A percentile compares a stretch with the other conserved stretches of the same genome.
phyloP scores from a whole-genome alignment of 2,329 filamentous ascomycete species.

The Exophiala sp. region DNA sequence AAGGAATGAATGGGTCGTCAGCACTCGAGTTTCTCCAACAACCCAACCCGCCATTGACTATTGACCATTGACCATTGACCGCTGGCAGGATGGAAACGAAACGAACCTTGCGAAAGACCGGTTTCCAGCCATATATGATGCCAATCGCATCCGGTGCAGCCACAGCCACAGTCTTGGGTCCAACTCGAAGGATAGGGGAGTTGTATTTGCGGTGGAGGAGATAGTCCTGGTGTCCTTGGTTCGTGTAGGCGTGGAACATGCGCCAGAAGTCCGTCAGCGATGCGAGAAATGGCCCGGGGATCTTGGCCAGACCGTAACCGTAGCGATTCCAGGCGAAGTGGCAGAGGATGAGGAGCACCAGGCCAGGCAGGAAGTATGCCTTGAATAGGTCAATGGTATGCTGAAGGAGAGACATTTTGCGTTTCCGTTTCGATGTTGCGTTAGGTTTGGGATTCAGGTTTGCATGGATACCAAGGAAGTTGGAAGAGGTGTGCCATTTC shows the following conservation, averaged over 20 bases:
- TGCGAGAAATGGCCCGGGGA: constrained; percentile 63
- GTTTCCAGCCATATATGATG: constrained; percentile 14
- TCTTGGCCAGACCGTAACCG: not conserved
- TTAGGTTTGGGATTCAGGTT: too few relatives aligned
- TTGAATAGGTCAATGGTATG: not conserved
- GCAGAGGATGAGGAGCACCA: not conserved
- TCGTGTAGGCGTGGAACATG: constrained; percentile 28
- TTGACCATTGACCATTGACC: too few relatives aligned
- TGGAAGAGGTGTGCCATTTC: too few relatives aligned
- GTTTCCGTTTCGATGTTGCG: too few relatives aligned
- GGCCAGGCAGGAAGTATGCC: not conserved
- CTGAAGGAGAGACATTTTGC: not conserved
- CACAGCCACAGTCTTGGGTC: constrained; percentile 7
- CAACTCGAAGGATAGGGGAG: constrained; percentile 9
- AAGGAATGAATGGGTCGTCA: too few relatives aligned
- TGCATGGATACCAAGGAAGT: too few relatives aligned
- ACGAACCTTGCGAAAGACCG: constrained; percentile 9
- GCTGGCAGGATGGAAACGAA: too few relatives aligned
- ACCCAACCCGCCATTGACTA: too few relatives aligned
- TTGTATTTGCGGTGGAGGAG: constrained; percentile 4
- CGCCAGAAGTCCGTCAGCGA: constrained; percentile 67
- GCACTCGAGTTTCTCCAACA: too few relatives aligned
- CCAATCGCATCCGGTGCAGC: constrained; percentile 8
- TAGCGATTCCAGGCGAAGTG: constrained; percentile 4
- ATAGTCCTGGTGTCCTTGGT: not conserved